Percentiles rank a stretch among this genome's conserved stretches.
Conservation (phyloP, 2,329 filamentous ascomycete species). For the Exophiala sp. region DNA sequence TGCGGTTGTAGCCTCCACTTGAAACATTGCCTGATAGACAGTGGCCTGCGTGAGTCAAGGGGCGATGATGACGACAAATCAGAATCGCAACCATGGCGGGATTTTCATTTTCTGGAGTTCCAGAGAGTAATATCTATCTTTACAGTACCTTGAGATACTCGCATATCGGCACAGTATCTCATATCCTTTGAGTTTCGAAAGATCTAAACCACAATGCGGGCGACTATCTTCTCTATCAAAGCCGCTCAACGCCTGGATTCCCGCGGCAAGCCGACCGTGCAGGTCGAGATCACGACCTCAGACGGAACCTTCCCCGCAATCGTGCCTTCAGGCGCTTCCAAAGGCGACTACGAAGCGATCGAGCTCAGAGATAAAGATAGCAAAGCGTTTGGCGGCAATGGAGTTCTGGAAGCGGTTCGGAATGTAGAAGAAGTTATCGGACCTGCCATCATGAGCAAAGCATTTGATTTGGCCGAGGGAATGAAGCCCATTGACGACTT, state of each 20-base stretch:
- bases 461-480: slow-evolving; percentile 51
- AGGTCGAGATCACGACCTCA: slow-evolving; percentile 32
- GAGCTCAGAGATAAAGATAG: slow-evolving; percentile 45
- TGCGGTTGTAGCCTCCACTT: too few relatives aligned
- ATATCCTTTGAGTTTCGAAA: neutral
- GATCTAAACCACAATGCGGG: neutral
- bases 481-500: slow-evolving; percentile 53
- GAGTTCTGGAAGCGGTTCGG: slow-evolving; percentile 53
- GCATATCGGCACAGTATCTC: neutral
- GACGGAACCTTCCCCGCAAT: slow-evolving; percentile 33
- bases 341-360: slow-evolving; percentile 35
- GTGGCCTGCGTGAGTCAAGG: too few relatives aligned
- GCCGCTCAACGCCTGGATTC: slow-evolving; percentile 33
- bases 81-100: too few relatives aligned
- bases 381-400: slow-evolving; percentile 53
- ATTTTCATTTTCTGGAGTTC: too few relatives aligned
- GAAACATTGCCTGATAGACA: too few relatives aligned
- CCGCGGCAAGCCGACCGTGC: slow-evolving; percentile 36
- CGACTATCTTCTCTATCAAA: neutral
- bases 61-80: too few relatives aligned
- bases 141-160: neutral
- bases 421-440: slow-evolving; percentile 56
- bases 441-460: slow-evolving; percentile 53
- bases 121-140: neutral
- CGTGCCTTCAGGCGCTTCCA: slow-evolving; percentile 37